A percentile compares a stretch with the other conserved stretches of the same genome.
Evolutionary conservation across 352 stramenopile species (phyloP).

Genomic region (Phytophthora brassicae): DNA sequence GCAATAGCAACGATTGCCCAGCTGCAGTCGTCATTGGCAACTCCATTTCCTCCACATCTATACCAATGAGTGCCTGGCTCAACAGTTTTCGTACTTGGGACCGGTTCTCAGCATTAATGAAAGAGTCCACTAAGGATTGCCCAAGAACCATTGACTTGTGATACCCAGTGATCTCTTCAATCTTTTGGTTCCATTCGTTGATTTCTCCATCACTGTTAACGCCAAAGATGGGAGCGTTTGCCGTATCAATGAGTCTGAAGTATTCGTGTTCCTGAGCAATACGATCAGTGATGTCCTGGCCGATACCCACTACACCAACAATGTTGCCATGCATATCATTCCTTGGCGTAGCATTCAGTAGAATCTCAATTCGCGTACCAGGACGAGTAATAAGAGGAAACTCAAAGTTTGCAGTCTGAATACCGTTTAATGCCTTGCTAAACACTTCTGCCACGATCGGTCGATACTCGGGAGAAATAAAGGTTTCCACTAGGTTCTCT

Average conservation of each 20-base stretch:
- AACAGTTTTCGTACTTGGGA: conserved; percentile 51
- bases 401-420: conserved; percentile 87
- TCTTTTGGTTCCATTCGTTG: conserved; percentile 82
- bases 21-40: conserved; percentile 61
- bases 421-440: conserved; percentile 62
- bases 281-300: conserved; percentile 81
- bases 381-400: conserved; percentile 81
- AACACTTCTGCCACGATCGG: conserved; percentile 73
- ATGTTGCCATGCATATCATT: conserved; percentile 75
- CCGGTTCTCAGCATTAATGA: conserved; percentile 60
- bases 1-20: conserved; percentile 43
- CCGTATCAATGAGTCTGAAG: conserved; percentile 73
- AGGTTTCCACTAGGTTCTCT: conserved; percentile 82
- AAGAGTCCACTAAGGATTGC: conserved; percentile 60
- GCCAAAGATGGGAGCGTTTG: conserved; percentile 76
- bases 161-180: conserved; percentile 72
- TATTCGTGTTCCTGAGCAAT: conserved; percentile 82
- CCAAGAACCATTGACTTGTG: conserved; percentile 60
- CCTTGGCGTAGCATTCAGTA: conserved; percentile 73
- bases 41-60: conserved; percentile 74
- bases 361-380: conserved; percentile 72
- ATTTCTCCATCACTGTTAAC: conserved; percentile 74
- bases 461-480: conserved; percentile 78
- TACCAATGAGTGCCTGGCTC: conserved; percentile 69
- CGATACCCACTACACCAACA: conserved; percentile 87